Evolutionary conservation across 306 rosid genomes (phyloP), one percentile per base, ranked within the genome.

Genomic region (Nissolia schottii): DNA sequence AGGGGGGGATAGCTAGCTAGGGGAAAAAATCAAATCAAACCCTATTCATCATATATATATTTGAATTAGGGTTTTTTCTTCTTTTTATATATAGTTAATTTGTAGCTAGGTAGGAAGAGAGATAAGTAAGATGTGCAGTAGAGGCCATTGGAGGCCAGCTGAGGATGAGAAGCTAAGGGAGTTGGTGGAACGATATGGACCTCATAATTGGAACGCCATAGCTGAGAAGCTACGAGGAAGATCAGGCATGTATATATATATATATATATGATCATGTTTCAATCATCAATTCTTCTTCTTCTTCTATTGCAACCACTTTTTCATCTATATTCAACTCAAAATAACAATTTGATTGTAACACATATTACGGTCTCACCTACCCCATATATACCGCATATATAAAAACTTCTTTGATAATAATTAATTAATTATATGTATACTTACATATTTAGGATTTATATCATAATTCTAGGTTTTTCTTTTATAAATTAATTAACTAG

Each of bases 201-300:
- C 99, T 70, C 99, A 94, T 76, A 94, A 94, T 55, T 94, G 99
- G 99, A 94, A 94, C 91, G 91, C 95, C 84, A 94, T 94, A 83
- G 96, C 99, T 25, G 93, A 89, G 79, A 89, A 89, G 83, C 93
- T 94, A 10, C 85, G 85, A 77, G 96, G 99, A 82, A 85, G 99
- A 91, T 94, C 99, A 76, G 99, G 98, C n/a, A n/a, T n/a, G n/a
- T n/a, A n/a, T n/a, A n/a, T n/a, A n/a, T n/a, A n/a, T n/a, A n/a
- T n/a, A n/a, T 90, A 20, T 68, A 54, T 6, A 18, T 40, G 46
- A 41, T 19, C 7, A 27, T 65, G 38, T 41, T n/a, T n/a, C 57
- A 15, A 50, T 31, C 41, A 20, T 64, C 71, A 12, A 6, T 45
- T 45, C 7, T 25, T 63, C 29, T 10, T 64, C 14, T 10, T 64